Conservation (phyloP, 306 rosid species). For the Quercus suber region DNA sequence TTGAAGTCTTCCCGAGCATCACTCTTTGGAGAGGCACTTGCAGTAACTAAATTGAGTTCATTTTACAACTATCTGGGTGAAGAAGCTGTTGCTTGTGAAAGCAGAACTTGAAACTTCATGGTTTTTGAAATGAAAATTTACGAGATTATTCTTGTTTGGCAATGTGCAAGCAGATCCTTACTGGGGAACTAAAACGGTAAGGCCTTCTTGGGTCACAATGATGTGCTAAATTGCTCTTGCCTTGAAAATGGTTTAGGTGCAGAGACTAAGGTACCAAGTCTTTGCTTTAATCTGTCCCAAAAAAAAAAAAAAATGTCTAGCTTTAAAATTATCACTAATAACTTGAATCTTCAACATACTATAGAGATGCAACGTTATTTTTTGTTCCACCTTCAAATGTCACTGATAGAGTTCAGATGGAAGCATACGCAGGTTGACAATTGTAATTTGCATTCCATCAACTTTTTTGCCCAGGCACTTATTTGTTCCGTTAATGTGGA, state of each 20-base stretch:
- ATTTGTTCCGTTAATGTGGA: neutral
- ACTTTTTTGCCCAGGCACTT: neutral
- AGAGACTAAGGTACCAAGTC: neutral
- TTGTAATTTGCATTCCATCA: neutral
- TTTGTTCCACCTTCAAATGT: neutral
- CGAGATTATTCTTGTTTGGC: neutral
- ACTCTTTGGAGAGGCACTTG: conserved; percentile 74
- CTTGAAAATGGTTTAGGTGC: conserved; percentile 16
- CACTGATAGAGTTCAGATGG: neutral
- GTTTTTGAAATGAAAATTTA: neutral
- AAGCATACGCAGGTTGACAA: neutral
- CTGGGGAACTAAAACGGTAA: neutral
- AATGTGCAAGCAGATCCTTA: neutral
- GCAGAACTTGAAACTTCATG: conserved; percentile 31
- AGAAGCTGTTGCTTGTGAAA: conserved; percentile 58
- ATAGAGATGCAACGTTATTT: neutral
- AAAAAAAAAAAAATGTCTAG: neutral
- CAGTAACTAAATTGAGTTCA: conserved; percentile 65
- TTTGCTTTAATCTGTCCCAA: no score
- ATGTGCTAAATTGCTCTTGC: conserved; percentile 8
- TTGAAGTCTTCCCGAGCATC: conserved; percentile 83
- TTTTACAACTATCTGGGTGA: conserved; percentile 44
- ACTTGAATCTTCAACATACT: conserved; percentile 11
- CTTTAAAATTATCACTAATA: conserved; percentile 1
- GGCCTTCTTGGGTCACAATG: conserved; percentile 16